Evolutionary conservation across 2,329 filamentous ascomycete genomes (phyloP).

Genomic region (Aspergillus tubingensis): DNA sequence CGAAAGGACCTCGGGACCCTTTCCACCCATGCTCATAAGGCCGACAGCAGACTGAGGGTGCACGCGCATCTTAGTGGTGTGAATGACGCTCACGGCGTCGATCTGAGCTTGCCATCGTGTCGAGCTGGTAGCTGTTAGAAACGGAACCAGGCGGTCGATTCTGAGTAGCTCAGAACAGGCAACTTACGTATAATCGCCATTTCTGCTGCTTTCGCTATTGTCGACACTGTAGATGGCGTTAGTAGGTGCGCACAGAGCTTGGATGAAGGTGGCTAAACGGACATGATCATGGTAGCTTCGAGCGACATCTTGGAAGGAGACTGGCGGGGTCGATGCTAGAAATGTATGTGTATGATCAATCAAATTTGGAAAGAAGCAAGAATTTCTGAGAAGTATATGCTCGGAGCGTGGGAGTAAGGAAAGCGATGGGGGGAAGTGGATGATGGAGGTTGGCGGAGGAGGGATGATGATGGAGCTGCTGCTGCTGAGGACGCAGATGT

Average conservation of each 20-base stretch:
- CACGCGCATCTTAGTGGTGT: conserved; percentile 90
- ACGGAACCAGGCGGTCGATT: conserved; percentile 14
- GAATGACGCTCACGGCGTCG: conserved; percentile 92
- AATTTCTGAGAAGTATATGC: conserved; percentile 1
- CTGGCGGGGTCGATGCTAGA: conserved; percentile 8
- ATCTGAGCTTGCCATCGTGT: conserved; percentile 95
- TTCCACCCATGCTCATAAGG: conserved; percentile 98
- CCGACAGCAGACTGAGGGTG: conserved; percentile 98
- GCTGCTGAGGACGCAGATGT: conserved; percentile 27
- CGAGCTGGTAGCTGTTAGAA: conserved; percentile 60
- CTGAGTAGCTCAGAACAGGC: neutral
- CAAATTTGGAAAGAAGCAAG: neutral
- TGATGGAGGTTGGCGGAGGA: conserved; percentile 12
- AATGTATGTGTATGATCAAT: neutral
- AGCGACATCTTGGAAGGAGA: conserved; percentile 78
- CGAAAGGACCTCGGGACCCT: conserved; percentile 94
- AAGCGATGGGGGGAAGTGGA: conserved; percentile 11
- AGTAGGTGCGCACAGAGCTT: conserved; percentile 20
- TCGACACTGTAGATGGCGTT: conserved; percentile 65
- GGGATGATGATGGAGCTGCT: conserved; percentile 11
- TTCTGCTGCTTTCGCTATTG: conserved; percentile 98
- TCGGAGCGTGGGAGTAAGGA: neutral
- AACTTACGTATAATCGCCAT: conserved; percentile 77
- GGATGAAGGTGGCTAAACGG: conserved; percentile 17
- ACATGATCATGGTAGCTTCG: conserved; percentile 98